Evolutionary conservation across 1,139 yeast species (phyloP).

Genomic region (Saccharomyces hybrid): DNA sequence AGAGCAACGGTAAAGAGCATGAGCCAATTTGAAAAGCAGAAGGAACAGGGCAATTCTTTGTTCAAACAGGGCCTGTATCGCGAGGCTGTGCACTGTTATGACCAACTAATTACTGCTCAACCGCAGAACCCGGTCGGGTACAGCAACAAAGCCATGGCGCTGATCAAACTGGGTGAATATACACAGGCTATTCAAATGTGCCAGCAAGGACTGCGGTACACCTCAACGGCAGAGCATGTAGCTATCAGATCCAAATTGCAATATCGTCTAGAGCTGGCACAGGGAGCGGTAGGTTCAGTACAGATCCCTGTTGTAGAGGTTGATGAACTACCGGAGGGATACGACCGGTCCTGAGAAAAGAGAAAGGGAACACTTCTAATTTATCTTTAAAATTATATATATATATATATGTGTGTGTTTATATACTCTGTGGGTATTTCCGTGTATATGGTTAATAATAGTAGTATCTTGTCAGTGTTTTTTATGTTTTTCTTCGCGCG

Average conservation of each 20-base stretch:
- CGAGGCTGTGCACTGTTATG: conserved; percentile 55
- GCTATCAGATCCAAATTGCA: conserved; percentile 44
- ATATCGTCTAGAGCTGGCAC: conserved; percentile 51
- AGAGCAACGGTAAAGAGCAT: conserved; percentile 10
- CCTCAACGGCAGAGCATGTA: conserved; percentile 10
- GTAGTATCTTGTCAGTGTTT: background rate
- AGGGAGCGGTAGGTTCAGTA: conserved; percentile 25
- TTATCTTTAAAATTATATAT: conserved; percentile 5
- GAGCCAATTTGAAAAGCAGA: conserved; percentile 24
- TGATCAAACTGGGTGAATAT: conserved; percentile 49
- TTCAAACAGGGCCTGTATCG: conserved; percentile 48
- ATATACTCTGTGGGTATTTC: no score
- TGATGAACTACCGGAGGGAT: conserved; percentile 41
- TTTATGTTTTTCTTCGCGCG: background rate
- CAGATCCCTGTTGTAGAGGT: conserved; percentile 41
- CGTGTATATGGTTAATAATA: no score
- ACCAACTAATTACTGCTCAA: conserved; percentile 56
- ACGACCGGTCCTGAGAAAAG: conserved; percentile 11
- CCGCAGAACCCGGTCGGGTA: conserved; percentile 55
- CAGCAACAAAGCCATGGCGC: conserved; percentile 75
- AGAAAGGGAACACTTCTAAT: background rate
- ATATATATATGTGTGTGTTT: background rate
- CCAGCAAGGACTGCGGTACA: conserved; percentile 44
- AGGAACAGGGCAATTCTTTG: conserved; percentile 56
- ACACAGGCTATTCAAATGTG: conserved; percentile 57